Percentiles rank a stretch among this genome's conserved stretches.
phyloP scores from a whole-genome alignment of 2,329 filamentous ascomycete genomes.

The Calonectria fujianensis region DNA sequence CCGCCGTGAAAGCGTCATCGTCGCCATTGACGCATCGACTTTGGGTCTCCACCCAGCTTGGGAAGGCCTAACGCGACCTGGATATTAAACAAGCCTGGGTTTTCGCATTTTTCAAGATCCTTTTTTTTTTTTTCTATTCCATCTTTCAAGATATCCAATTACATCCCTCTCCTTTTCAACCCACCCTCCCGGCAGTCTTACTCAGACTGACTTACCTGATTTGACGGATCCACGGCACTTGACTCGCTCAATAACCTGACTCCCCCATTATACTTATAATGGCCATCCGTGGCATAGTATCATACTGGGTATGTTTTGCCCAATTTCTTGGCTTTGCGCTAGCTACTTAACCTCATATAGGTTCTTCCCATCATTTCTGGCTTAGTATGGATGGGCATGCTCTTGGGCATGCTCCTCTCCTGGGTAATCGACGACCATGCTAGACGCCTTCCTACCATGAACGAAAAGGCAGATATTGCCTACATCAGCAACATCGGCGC shows the following conservation, averaged over 20 bases:
- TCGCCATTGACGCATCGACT: slow-evolving; percentile 26
- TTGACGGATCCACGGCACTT: slow-evolving; percentile 8
- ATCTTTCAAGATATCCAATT: not conserved
- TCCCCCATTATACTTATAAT: slow-evolving; percentile 48
- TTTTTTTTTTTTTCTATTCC: not conserved
- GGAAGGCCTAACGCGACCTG: not conserved
- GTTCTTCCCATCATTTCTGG: slow-evolving; percentile 82
- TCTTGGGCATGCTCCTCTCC: slow-evolving; percentile 81
- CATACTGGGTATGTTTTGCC: slow-evolving; percentile 62
- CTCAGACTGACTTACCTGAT: not conserved
- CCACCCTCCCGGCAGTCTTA: not conserved
- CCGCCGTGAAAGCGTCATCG: slow-evolving; percentile 36
- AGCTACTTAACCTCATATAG: slow-evolving; percentile 58
- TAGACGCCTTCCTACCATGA: slow-evolving; percentile 78
- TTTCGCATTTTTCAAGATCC: slow-evolving; percentile 23
- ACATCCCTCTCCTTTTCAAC: not conserved
- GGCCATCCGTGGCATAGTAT: slow-evolving; percentile 58
- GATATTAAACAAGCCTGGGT: slow-evolving; percentile 25
- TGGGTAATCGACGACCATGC: slow-evolving; percentile 77
- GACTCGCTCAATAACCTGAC: slow-evolving; percentile 25
- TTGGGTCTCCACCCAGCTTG: not conserved
- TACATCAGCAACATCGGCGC: slow-evolving; percentile 83
- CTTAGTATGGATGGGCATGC: slow-evolving; percentile 78
- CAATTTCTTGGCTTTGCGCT: not conserved
- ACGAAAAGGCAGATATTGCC: slow-evolving; percentile 74